Evolutionary conservation across 345 rosid genomes (phyloP), one percentile per base, ranked within the genome.

Genomic region (Gynandropsis gynandra): DNA sequence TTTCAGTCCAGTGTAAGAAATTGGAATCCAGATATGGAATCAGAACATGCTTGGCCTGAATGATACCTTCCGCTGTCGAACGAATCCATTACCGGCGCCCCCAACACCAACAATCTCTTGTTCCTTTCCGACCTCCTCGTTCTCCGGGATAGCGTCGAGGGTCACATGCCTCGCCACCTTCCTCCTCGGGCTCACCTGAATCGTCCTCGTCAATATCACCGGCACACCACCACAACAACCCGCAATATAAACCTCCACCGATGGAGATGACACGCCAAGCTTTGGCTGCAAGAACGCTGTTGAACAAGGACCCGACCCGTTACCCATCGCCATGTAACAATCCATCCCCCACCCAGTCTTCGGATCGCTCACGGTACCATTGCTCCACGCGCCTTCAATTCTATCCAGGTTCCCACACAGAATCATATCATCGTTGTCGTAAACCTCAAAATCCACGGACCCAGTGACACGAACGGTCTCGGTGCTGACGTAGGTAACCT

Each of bases 181-280:
- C 78, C 68, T 79, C 63, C 80, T 84, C 0, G 96, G 89, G 46
- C 83, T 80, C 29, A 74, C 79, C 70, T 55, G 71, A 48, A 84
- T 73, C 5, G 82, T 84, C 79, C 80, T 90, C 4, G 96, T 82
- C 78, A 90, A 65, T 10, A 87, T 87, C 32, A 90, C 89, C 13
- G 96, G 98, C 47, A 71, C 80, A 31, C 89, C 92, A 0, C 92
- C 81, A 57, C 95, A 84, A 20, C 96, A 74, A 0, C 96, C 98
- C 1, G 95, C 95, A 0, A 90, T 76, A 45, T 90, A 90, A 50
- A 90, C 87, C 82, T 90, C 98, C 2, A 84, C 71, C 0, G 76
- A 75, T 0, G 95, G 92, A 9, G 98, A 67, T 7, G 86, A 76
- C 9, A 68, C 74, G 36, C 85, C 89, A 5, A 70, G 54, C 61